Evolutionary conservation across 129 eudicot genomes (phyloP).

Genomic region (Helianthus tuberosus): DNA sequence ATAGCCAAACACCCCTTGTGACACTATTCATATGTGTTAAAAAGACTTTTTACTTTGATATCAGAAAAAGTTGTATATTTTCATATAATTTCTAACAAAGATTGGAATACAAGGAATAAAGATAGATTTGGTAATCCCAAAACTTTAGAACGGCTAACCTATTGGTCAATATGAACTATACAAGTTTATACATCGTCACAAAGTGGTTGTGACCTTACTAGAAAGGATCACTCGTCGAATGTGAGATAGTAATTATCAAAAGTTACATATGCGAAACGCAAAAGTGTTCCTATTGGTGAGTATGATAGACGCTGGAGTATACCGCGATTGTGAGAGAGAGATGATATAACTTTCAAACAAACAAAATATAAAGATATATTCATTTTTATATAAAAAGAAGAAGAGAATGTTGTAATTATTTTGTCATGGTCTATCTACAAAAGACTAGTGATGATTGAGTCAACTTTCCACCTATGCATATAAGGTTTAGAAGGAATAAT

Average conservation of each 20-base stretch:
- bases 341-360: neutral
- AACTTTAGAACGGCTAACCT: no score
- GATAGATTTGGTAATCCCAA: no score
- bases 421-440: constrained; percentile 20
- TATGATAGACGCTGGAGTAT: no score
- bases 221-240: neutral
- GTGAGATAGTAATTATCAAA: no score
- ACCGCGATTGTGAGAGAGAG: neutral
- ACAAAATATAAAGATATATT: neutral
- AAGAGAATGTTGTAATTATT: constrained; percentile 18
- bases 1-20: constrained; percentile 18
- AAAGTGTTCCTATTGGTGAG: no score
- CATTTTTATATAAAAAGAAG: constrained; percentile 4
- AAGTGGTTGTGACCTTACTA: neutral
- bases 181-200: neutral
- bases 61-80: no score
- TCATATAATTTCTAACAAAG: no score
- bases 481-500: constrained; percentile 21
- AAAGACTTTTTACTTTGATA: no score
- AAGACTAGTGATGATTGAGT: constrained; percentile 29
- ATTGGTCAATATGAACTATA: neutral
- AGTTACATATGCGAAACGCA: no score
- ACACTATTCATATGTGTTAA: constrained; percentile 10
- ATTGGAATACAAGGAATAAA: no score
- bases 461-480: constrained; percentile 31